phyloP scores from a whole-genome alignment of 148 eudicot genomes.

The Amaranthus hypochondriacus region DNA sequence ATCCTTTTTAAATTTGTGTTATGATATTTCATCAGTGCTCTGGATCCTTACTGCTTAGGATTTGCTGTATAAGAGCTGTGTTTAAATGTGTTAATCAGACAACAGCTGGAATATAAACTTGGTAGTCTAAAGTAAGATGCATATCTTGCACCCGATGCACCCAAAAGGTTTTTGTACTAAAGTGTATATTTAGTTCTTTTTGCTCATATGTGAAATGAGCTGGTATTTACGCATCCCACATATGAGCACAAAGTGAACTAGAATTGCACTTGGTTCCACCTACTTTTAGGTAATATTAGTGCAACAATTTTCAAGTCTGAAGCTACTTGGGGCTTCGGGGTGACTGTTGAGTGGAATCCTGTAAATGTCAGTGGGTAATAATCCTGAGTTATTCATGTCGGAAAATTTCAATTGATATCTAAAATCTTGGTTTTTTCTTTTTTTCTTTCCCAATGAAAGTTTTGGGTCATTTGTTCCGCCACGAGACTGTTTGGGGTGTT shows the following conservation, averaged over 20 bases:
- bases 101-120: slow-evolving; percentile 26
- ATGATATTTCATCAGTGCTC: neutral
- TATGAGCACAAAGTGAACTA: too few species aligned
- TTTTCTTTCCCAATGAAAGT: slow-evolving; percentile 4
- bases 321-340: neutral
- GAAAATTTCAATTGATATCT: slow-evolving; percentile 2
- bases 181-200: too few species aligned
- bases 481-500: slow-evolving; percentile 20
- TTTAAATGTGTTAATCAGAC: slow-evolving; percentile 21
- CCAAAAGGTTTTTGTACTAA: too few species aligned
- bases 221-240: too few species aligned
- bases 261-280: too few species aligned
- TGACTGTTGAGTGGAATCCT: slow-evolving; percentile 27
- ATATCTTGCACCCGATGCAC: too few species aligned
- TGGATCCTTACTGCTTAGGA: neutral
- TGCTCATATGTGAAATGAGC: too few species aligned
- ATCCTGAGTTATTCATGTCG: slow-evolving; percentile 11
- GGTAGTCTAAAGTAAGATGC: slow-evolving; percentile 22
- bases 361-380: slow-evolving; percentile 18
- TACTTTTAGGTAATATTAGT: too few species aligned
- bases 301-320: too few species aligned
- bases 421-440: slow-evolving; percentile 9
- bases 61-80: slow-evolving; percentile 10
- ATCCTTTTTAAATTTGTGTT: neutral
- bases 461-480: slow-evolving; percentile 20